These are phyloP conservation scores for Fusarium nelsonii DNA, from an alignment of 2,329 filamentous ascomycete genomes.

Conservation along the genomic window DNA sequence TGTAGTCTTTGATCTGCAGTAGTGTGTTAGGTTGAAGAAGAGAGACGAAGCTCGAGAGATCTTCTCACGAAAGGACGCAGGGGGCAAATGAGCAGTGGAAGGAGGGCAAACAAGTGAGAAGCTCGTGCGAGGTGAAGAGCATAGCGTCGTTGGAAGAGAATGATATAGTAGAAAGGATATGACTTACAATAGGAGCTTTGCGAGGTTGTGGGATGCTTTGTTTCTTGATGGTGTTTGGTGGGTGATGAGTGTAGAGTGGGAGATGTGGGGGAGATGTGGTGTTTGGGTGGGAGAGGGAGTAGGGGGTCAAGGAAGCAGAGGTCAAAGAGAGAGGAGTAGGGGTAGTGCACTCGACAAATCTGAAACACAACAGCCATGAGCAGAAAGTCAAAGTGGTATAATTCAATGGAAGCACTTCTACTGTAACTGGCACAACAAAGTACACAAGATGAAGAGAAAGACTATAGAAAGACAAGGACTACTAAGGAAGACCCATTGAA, in stretches of 20 bases:
- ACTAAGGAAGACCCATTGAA: not conserved
- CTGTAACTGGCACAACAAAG: not conserved
- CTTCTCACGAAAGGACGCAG: not conserved
- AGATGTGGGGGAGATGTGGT: constrained; percentile 4
- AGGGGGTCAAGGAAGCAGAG: not conserved
- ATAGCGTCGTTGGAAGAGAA: not conserved
- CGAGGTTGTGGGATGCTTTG: constrained; percentile 7
- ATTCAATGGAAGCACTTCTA: not conserved
- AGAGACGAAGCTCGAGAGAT: constrained; percentile 1
- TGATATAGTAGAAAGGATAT: not conserved
- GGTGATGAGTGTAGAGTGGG: not conserved
- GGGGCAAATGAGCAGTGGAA: not conserved
- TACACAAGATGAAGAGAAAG: not conserved
- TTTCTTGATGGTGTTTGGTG: constrained; percentile 3
- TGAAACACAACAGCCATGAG: constrained; percentile 14
- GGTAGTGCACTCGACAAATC: not conserved
- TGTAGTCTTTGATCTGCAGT: not conserved
- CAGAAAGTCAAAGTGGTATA: constrained; percentile 1
- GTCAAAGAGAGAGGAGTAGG: not conserved
- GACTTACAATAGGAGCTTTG: not conserved
- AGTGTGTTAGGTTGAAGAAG: not conserved
- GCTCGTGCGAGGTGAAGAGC: not conserved
- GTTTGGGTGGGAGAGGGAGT: constrained; percentile 2
- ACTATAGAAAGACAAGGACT: not conserved
- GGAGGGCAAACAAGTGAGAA: not conserved